Evolutionary conservation across 495 filamentous ascomycete species (phyloP).

Genomic region (Evernia prunastri): DNA sequence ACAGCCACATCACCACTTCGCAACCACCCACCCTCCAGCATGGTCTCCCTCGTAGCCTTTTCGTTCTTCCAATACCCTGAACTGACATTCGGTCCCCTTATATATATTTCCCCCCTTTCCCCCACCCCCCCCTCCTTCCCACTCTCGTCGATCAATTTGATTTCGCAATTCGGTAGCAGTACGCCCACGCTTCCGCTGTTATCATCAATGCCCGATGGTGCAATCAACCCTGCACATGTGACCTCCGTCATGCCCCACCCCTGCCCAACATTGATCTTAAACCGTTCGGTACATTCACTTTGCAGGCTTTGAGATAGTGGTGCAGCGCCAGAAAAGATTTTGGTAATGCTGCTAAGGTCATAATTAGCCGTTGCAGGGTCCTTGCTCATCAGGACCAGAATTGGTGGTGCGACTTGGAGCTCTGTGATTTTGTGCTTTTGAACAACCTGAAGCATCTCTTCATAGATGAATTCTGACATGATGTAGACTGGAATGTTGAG

Average conservation of each 20-base stretch:
- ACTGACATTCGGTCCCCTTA: constrained; percentile 37
- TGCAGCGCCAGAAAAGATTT: constrained; percentile 84
- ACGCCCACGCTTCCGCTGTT: constrained; percentile 18
- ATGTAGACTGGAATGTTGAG: constrained; percentile 47
- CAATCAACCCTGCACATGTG: constrained; percentile 36
- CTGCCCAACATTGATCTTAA: constrained; percentile 67
- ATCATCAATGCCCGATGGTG: not conserved
- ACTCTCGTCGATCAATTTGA: constrained; percentile 29
- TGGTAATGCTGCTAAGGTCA: constrained; percentile 70
- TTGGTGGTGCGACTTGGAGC: constrained; percentile 76
- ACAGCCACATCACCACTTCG: constrained; percentile 39
- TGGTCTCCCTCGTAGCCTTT: constrained; percentile 35
- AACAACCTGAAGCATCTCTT: constrained; percentile 65
- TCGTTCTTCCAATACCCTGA: constrained; percentile 40
- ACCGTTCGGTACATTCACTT: constrained; percentile 62
- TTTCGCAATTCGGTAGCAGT: constrained; percentile 36
- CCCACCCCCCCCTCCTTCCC: constrained; percentile 21
- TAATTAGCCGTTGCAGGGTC: constrained; percentile 70
- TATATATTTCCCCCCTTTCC: constrained; percentile 34
- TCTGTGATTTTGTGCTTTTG: constrained; percentile 70
- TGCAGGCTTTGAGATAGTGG: constrained; percentile 78
- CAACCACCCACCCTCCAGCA: constrained; percentile 40
- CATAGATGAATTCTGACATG: constrained; percentile 77
- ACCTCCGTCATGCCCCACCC: constrained; percentile 81
- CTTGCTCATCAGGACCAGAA: constrained; percentile 75